Conservation (phyloP, 2,329 filamentous ascomycete species). For the Alternaria novae-zelandiae region DNA sequence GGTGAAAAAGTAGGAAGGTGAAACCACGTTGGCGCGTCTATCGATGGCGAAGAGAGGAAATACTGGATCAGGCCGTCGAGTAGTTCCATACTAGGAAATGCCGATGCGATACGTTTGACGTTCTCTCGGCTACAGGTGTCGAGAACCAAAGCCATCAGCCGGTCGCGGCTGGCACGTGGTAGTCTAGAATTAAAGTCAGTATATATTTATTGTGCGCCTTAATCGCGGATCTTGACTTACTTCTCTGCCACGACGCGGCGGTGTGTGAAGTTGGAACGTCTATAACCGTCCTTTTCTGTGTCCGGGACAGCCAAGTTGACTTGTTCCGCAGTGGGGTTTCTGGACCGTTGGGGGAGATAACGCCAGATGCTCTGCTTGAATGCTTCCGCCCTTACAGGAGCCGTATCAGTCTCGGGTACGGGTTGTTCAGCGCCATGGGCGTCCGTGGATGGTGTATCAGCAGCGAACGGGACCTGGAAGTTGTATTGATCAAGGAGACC, state of each 20-base stretch:
- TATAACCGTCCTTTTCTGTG: constrained; percentile 36
- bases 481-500: constrained; percentile 55
- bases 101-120: constrained; percentile 60
- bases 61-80: constrained; percentile 68
- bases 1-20: constrained; percentile 67
- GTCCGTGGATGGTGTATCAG: constrained; percentile 33
- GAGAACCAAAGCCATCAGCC: constrained; percentile 68
- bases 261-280: constrained; percentile 42
- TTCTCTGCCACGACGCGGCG: constrained; percentile 52
- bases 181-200: constrained; percentile 22
- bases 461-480: constrained; percentile 52
- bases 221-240: background rate
- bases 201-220: background rate
- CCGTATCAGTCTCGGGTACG: constrained; percentile 25
- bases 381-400: constrained; percentile 34
- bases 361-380: constrained; percentile 56
- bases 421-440: constrained; percentile 22
- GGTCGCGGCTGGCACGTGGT: constrained; percentile 58
- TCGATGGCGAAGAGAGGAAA: constrained; percentile 63
- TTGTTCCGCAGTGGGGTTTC: constrained; percentile 38
- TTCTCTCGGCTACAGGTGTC: constrained; percentile 62
- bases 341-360: constrained; percentile 47
- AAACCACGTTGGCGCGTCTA: constrained; percentile 66
- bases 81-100: constrained; percentile 67
- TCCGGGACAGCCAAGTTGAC: constrained; percentile 50